phyloP scores from a whole-genome alignment of 2,329 filamentous ascomycete species.

The Colletotrichum endophyticum region DNA sequence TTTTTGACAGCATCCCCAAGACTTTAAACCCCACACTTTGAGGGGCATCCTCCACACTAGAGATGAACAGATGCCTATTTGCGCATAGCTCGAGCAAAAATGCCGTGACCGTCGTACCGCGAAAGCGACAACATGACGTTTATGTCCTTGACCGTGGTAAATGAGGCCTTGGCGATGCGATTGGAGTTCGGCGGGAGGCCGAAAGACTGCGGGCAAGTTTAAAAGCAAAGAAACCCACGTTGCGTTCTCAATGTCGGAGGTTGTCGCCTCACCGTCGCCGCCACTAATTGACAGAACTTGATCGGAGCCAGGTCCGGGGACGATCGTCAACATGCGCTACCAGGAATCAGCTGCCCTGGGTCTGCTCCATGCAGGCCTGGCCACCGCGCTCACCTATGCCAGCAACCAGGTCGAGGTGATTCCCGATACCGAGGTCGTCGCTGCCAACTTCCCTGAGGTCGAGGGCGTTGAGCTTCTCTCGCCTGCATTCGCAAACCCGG shows the following conservation, averaged over 20 bases:
- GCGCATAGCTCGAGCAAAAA: not conserved
- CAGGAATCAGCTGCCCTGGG: not conserved
- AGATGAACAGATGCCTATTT: constrained; percentile 14
- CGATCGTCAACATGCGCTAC: not conserved
- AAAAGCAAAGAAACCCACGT: not conserved
- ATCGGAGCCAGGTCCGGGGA: not conserved
- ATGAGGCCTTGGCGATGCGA: constrained; percentile 1
- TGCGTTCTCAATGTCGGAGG: rapidly evolving
- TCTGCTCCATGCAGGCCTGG: constrained; percentile 24
- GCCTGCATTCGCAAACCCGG: constrained; percentile 26
- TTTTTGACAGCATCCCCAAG: not conserved
- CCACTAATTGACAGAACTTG: not conserved
- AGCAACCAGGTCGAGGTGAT: constrained; percentile 27
- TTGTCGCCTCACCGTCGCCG: not conserved
- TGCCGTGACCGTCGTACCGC: not conserved
- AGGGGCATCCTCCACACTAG: constrained; percentile 6
- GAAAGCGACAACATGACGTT: not conserved
- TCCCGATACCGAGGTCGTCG: constrained; percentile 25
- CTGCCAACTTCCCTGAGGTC: constrained; percentile 18
- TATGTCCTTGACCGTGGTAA: not conserved
- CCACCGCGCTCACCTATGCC: constrained; percentile 25
- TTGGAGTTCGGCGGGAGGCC: not conserved
- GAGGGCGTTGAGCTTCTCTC: constrained; percentile 25
- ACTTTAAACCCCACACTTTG: not conserved
- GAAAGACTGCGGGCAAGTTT: not conserved